A percentile compares a stretch with the other conserved stretches of the same genome.
phyloP scores from a whole-genome alignment of 352 stramenopile species.

The Phytophthora pisi region DNA sequence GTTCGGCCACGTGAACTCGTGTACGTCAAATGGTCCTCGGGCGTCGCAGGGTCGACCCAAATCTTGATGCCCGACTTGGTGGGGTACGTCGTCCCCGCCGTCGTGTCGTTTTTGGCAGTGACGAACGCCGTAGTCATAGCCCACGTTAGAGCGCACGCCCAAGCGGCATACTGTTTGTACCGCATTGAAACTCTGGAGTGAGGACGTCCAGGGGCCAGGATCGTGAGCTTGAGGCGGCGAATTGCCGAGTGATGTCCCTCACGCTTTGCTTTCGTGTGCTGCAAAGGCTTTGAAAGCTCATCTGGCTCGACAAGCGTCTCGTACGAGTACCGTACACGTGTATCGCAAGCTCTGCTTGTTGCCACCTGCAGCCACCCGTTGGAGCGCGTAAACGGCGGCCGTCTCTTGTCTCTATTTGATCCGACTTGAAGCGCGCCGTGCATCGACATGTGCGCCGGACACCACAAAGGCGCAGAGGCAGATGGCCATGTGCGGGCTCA shows the following conservation, averaged over 20 bases:
- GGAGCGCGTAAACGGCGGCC: conserved; percentile 5
- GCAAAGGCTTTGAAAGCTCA: conserved; percentile 5
- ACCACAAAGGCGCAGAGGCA: conserved; percentile 1
- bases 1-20: conserved; percentile 43
- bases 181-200: conserved; percentile 4
- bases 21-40: conserved; percentile 36
- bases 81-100: conserved; percentile 27
- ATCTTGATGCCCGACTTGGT: conserved; percentile 41
- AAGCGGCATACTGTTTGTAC: conserved; percentile 15
- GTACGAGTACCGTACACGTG: too few species aligned
- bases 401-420: conserved; percentile 7
- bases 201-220: conserved; percentile 31
- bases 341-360: not conserved
- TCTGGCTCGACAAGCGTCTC: not conserved
- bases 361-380: conserved; percentile 11
- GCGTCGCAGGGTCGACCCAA: conserved; percentile 72
- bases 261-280: not conserved
- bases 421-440: conserved; percentile 16
- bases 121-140: conserved; percentile 2
- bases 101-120: conserved; percentile 17
- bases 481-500: not conserved
- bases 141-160: not conserved
- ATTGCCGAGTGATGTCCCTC: conserved; percentile 30
- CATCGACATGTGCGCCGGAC: conserved; percentile 2
- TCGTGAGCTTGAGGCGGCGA: conserved; percentile 40